These are phyloP conservation scores for Dimocarpus longan DNA, from an alignment of 345 rosid species.

Conservation along the genomic window DNA sequence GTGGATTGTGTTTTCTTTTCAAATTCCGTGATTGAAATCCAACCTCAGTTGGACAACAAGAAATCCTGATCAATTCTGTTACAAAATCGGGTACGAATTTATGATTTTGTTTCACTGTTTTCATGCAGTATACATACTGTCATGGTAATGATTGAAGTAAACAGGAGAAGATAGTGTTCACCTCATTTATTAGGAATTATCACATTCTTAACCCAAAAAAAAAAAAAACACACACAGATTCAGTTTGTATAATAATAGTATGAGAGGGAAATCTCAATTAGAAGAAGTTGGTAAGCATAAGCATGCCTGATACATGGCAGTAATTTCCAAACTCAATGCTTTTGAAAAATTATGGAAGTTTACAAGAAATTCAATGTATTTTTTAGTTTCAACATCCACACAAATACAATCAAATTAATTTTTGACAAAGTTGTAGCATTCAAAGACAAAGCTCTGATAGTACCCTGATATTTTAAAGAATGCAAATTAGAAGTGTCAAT, in stretches of 20 bases:
- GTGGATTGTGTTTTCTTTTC: too few relatives aligned
- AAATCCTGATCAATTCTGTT: too few relatives aligned
- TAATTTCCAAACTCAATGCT: background rate
- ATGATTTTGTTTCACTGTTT: too few relatives aligned
- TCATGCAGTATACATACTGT: too few relatives aligned
- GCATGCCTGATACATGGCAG: background rate
- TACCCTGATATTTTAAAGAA: background rate
- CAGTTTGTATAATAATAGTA: background rate
- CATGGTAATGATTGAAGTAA: too few relatives aligned
- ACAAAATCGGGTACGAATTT: too few relatives aligned
- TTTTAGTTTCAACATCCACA: background rate
- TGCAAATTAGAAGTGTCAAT: background rate
- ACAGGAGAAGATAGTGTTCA: too few relatives aligned
- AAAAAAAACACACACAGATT: background rate
- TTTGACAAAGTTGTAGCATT: background rate
- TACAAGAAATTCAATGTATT: background rate
- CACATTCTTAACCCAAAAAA: too few relatives aligned
- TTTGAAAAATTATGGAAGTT: too few relatives aligned
- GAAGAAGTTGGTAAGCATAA: background rate
- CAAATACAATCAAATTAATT: background rate
- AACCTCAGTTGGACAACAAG: too few relatives aligned
- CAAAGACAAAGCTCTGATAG: background rate
- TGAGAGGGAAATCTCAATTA: background rate
- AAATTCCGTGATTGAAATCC: too few relatives aligned
- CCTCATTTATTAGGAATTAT: too few relatives aligned